Base-by-base conservation (phyloP, 176 grass and related monocot species). In the Hsuehochloa calcarea region DNA sequence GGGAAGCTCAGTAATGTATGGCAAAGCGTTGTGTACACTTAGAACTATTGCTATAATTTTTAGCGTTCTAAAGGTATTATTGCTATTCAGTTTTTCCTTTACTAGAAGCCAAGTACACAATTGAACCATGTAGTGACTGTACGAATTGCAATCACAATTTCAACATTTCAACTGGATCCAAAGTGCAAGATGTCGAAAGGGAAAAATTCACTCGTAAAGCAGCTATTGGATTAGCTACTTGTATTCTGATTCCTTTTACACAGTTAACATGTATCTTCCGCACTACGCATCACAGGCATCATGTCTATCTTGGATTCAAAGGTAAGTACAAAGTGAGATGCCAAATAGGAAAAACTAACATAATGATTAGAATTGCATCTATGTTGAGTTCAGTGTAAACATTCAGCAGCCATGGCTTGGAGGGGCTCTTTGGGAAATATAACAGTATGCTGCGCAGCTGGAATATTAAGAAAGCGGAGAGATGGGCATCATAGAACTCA, bases 401-500 rank as follows among this genome's bases (percentile, higher is more conserved):
- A 64, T 75, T 22, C 15, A 16, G 49, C 27, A 75, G 13, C 7
- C 39, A 61, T 59, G 15, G 12, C 64, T 52, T 80, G 20, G 16
- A 61, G 22, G 17, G 8, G 25, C 6, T 61, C 34, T 82, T 41
- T 70, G 45, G 55, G 15, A 80, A 50, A 71, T 71, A 40, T 51
- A 68, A 76, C 29, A 85, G 69, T 23, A 59, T 38, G 47, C 64
- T 78, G 23, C 31, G 23, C 44, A 74, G 62, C 27, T 71, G 43
- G 22, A 78, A 52, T 82, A 47, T 44, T 81, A 54, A 25, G 19
- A 61, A 51, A 73, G 19, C 6, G 74, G 5, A 78, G 39, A 85
- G 27, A 66, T 79, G n/a, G 26, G 4, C 61, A 88, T 70, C 69
- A 69, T 85, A 68, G 16, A 89, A 85, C 91, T 98, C 82, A 99